phyloP scores from a whole-genome alignment of 192 early-diverging fungal species.

The Paraglomus brasilianum region DNA sequence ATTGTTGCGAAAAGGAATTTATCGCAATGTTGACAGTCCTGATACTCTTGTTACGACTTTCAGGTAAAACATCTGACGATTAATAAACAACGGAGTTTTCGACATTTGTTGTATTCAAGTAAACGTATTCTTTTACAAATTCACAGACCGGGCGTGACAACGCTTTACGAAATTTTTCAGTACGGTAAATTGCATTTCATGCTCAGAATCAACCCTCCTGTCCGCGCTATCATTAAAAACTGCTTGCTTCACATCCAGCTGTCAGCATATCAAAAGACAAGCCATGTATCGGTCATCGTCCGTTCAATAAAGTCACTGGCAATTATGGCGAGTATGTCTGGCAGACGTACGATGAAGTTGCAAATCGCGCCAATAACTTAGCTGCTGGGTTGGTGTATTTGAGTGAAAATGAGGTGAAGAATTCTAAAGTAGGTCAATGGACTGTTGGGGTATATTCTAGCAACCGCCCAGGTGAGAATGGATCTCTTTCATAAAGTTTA shows the following conservation, averaged over 20 bases:
- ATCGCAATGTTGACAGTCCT: slow-evolving; percentile 35
- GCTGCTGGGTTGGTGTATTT: slow-evolving; percentile 70
- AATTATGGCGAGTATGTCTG: slow-evolving; percentile 67
- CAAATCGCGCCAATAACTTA: slow-evolving; percentile 58
- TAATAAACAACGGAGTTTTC: not conserved
- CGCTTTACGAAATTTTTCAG: slow-evolving; percentile 39
- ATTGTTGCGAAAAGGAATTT: slow-evolving; percentile 32
- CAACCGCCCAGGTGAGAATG: slow-evolving; percentile 61
- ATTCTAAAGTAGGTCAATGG: slow-evolving; percentile 40
- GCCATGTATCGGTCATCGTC: slow-evolving; percentile 66
- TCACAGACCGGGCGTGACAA: slow-evolving; percentile 32
- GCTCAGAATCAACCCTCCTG: not conserved
- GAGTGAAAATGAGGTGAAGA: slow-evolving; percentile 46
- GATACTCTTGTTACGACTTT: slow-evolving; percentile 13
- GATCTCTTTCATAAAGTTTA: too few species aligned
- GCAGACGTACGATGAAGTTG: slow-evolving; percentile 67
- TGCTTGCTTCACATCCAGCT: slow-evolving; percentile 34
- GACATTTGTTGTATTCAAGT: not conserved
- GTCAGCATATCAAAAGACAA: slow-evolving; percentile 51
- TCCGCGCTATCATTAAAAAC: not conserved
- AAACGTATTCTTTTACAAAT: not conserved
- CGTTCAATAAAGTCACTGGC: slow-evolving; percentile 56
- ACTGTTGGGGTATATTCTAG: slow-evolving; percentile 65
- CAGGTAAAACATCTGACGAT: not conserved
- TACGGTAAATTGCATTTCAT: slow-evolving; percentile 19